Base-by-base conservation (phyloP, 352 stramenopile genomes). In the Phytophthora pistaciae region DNA sequence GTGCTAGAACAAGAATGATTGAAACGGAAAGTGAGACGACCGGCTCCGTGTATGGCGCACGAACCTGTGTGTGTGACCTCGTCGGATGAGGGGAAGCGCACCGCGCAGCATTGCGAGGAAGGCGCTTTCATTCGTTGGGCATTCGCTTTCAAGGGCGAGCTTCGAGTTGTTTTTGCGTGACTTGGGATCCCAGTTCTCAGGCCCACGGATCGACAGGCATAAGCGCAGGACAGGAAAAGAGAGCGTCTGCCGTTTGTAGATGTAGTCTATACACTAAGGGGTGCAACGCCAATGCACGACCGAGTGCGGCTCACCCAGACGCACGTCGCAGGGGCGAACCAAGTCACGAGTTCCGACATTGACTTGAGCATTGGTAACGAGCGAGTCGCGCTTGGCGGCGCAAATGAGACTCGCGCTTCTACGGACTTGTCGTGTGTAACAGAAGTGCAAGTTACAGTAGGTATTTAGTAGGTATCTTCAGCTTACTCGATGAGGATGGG, bases 261-360 rank as follows among this genome's bases (percentile, higher is more conserved):
- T n/a, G n/a, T n/a, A n/a, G n/a, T 29, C 25, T 29, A 29, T 29
- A 29, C 25, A 29, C 25, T 29, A 48, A 60, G 31, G 36, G 10
- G 9, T 23, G 31, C 27, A 58, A 11, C 6, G 9, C 55, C 20
- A 23, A 7, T 40, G 14, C 29, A 18, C 44, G 27, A 36, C 31
- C 42, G 20, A 53, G 16, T 10, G 53, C 18, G 64, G 49, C 64
- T 61, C 64, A 72, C 65, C 57, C 65, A 72, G 57, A 62, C 65
- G 65, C 29, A 60, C 27, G 65, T 54, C 65, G 56, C 64, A 66
- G 56, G 64, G 48, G 56, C 64, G 46, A 70, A 44, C 31, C 64
- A 33, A 33, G 29, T 33, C 5, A 33, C 29, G 29, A 33, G 27
- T 3, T 33, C 29, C 5, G 29, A 33, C 29, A 6, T 33, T 6